phyloP scores from a whole-genome alignment of 2,329 filamentous ascomycete genomes.

The Colletotrichum sp. region DNA sequence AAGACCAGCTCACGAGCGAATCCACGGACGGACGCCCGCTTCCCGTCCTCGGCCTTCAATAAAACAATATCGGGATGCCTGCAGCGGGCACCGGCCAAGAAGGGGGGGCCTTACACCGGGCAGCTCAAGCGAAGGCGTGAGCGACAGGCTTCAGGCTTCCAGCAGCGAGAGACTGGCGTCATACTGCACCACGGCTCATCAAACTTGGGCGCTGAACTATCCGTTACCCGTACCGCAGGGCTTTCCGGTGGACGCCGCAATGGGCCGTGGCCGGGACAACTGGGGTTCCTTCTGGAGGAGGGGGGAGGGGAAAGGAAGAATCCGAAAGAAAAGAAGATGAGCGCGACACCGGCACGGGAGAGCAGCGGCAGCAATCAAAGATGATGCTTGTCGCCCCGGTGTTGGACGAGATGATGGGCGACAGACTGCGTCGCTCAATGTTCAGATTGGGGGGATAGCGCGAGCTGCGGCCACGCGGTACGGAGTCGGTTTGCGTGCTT shows the following conservation, averaged over 20 bases:
- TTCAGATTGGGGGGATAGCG: conserved; percentile 8
- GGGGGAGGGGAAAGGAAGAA: background rate
- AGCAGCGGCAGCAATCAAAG: background rate
- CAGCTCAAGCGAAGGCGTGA: background rate
- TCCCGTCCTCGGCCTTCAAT: background rate
- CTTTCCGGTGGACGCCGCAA: background rate
- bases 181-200: conserved; percentile 1
- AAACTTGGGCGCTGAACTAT: background rate
- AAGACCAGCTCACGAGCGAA: background rate
- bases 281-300: background rate
- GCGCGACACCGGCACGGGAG: background rate
- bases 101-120: background rate
- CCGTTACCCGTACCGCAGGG: background rate
- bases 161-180: conserved; percentile 1
- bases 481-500: conserved; percentile 5
- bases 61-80: conserved; percentile 3
- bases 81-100: background rate
- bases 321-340: background rate
- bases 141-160: background rate
- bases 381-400: background rate
- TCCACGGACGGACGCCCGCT: background rate
- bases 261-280: background rate
- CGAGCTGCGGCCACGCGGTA: background rate
- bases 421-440: background rate
- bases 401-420: conserved; percentile 3